Evolutionary conservation across 371 early-diverging fungal species (phyloP).

Genomic region (Mortierella sp.): DNA sequence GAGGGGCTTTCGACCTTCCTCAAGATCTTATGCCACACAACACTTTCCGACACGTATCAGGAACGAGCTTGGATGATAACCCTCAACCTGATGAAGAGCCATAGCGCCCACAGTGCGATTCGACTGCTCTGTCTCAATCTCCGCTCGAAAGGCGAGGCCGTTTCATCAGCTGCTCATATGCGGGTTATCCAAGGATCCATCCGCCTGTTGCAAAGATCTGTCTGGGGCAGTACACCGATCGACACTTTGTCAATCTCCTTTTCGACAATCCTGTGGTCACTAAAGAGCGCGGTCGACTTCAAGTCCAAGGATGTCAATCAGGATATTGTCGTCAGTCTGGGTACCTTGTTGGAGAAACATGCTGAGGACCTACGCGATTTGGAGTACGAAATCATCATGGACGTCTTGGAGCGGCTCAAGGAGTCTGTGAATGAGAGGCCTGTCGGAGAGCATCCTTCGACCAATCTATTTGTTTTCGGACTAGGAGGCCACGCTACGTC

Average conservation of each 20-base stretch:
- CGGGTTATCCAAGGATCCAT: slow-evolving; percentile 67
- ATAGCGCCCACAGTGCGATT: slow-evolving; percentile 74
- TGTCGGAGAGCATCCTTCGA: slow-evolving; percentile 7
- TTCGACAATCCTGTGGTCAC: slow-evolving; percentile 56
- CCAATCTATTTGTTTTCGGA: slow-evolving; percentile 38
- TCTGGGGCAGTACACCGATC: slow-evolving; percentile 66
- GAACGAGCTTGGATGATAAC: slow-evolving; percentile 72
- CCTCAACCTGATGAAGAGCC: slow-evolving; percentile 74
- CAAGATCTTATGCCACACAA: slow-evolving; percentile 68
- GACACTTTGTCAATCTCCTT: slow-evolving; percentile 53
- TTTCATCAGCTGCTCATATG: slow-evolving; percentile 42
- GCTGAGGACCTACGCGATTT: slow-evolving; percentile 41
- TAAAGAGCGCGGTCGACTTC: slow-evolving; percentile 52
- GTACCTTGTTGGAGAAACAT: slow-evolving; percentile 35
- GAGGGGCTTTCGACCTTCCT: slow-evolving; percentile 68
- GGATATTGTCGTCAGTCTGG: slow-evolving; percentile 58
- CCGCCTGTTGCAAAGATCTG: slow-evolving; percentile 64
- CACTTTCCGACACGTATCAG: slow-evolving; percentile 55
- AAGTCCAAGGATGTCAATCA: slow-evolving; percentile 47
- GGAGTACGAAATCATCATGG: slow-evolving; percentile 62
- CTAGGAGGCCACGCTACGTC: slow-evolving; percentile 8
- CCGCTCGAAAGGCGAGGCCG: slow-evolving; percentile 52
- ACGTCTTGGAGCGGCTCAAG: slow-evolving; percentile 56
- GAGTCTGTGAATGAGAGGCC: slow-evolving; percentile 36
- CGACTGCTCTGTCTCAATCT: slow-evolving; percentile 70